A percentile compares a stretch with the other conserved stretches of the same genome.
Evolutionary conservation across 2,329 filamentous ascomycete species (phyloP).

Genomic region (Neonectria magnoliae): DNA sequence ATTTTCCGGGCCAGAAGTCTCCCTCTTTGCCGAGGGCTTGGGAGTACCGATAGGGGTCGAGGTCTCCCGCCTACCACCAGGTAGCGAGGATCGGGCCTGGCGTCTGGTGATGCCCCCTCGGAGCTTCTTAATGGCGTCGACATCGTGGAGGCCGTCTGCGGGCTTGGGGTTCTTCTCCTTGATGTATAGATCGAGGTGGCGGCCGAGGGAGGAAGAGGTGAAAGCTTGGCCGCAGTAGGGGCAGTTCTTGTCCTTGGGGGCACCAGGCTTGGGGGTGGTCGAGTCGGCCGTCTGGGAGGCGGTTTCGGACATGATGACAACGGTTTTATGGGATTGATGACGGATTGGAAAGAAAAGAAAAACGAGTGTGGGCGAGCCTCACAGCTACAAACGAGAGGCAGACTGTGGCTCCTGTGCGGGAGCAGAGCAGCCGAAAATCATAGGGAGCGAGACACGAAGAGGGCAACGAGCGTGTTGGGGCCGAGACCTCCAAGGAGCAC

Average conservation of each 20-base stretch:
- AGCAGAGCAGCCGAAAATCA: constrained; percentile 43
- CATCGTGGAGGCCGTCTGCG: constrained; percentile 87
- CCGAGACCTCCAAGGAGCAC: constrained; percentile 36
- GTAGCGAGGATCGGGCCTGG: constrained; percentile 75
- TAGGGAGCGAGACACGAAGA: constrained; percentile 42
- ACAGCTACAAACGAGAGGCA: constrained; percentile 28
- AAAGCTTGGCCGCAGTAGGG: constrained; percentile 90
- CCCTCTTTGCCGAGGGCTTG: constrained; percentile 52
- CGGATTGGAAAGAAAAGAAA: constrained; percentile 20
- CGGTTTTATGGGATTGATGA: constrained; percentile 5
- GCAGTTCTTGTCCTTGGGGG: constrained; percentile 86
- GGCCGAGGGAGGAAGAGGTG: constrained; percentile 91
- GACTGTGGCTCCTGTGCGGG: constrained; percentile 42
- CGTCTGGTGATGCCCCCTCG: constrained; percentile 87
- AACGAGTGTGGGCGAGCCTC: constrained; percentile 30
- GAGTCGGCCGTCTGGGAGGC: constrained; percentile 49
- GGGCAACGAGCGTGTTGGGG: constrained; percentile 45
- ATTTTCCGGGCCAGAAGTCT: constrained; percentile 52
- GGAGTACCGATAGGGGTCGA: constrained; percentile 68
- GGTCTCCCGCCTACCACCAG: constrained; percentile 63
- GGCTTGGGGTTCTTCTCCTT: constrained; percentile 92
- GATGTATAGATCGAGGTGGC: constrained; percentile 94
- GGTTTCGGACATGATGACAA: constrained; percentile 47
- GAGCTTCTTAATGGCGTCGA: constrained; percentile 86
- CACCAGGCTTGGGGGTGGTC: constrained; percentile 51